Conservation (phyloP, 495 filamentous ascomycete genomes). For the Trichoderma virens region DNA sequence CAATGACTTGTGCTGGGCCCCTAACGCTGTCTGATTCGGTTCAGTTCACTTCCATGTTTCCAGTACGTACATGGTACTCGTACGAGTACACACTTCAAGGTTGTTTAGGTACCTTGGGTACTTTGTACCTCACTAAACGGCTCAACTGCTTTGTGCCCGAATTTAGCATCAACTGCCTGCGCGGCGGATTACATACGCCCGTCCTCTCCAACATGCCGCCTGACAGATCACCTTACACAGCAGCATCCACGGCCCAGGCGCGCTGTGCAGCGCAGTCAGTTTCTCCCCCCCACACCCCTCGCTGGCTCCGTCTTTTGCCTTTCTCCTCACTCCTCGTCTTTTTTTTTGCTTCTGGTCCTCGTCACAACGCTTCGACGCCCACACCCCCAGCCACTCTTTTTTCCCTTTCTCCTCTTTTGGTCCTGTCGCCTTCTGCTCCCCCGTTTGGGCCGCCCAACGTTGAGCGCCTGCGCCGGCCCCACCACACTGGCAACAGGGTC, state of each 20-base stretch:
- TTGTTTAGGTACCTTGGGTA: neutral
- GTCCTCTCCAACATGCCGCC: neutral
- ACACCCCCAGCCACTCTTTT: slow-evolving; percentile 4
- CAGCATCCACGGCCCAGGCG: neutral
- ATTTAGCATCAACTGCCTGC: neutral
- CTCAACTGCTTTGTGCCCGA: neutral
- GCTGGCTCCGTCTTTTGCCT: neutral
- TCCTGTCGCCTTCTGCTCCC: neutral
- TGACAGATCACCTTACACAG: slow-evolving; percentile 7
- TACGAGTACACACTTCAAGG: too few species aligned
- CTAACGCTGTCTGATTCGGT: too few species aligned
- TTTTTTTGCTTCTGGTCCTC: neutral
- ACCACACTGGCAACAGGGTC: neutral
- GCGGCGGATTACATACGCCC: slow-evolving; percentile 6
- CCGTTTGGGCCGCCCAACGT: slow-evolving; percentile 3
- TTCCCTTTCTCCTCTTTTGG: slow-evolving; percentile 5
- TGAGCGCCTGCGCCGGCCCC: slow-evolving; percentile 7
- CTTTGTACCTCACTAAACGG: neutral
- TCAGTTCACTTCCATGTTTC: too few species aligned
- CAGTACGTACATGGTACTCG: too few species aligned
- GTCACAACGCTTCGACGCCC: neutral
- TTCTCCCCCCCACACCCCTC: neutral
- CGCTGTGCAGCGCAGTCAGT: neutral
- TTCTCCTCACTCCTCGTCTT: neutral
- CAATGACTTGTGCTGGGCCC: too few species aligned